Conservation (phyloP, 1,284 basidiomycete genomes). For the Cutaneotrichosporon daszewskae region DNA sequence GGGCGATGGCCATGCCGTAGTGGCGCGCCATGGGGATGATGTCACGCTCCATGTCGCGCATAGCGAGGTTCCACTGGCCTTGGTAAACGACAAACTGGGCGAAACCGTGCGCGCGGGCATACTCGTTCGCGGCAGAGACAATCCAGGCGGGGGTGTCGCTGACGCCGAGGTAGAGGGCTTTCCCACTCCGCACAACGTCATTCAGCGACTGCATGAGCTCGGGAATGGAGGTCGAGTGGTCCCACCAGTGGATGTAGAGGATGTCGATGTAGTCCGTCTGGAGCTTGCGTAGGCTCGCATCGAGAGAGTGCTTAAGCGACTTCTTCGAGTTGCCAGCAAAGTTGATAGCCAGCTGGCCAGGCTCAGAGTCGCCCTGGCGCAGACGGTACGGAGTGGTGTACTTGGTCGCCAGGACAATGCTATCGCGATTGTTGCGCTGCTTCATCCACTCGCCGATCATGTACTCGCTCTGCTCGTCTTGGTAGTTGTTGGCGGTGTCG, state of each 20-base stretch:
- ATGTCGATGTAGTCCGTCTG: conserved; percentile 50
- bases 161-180: conserved; percentile 48
- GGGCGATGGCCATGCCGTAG: conserved; percentile 48
- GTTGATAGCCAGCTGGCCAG: conserved; percentile 32
- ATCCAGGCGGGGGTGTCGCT: conserved; percentile 56
- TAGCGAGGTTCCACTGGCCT: conserved; percentile 53
- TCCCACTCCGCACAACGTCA: conserved; percentile 42
- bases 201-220: conserved; percentile 49
- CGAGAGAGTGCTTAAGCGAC: conserved; percentile 6
- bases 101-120: conserved; percentile 52
- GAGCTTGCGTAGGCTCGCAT: conserved; percentile 42
- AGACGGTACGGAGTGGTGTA: conserved; percentile 20
- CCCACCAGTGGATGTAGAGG: conserved; percentile 49
- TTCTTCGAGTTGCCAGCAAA: conserved; percentile 42
- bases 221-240: conserved; percentile 45
- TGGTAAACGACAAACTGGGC: conserved; percentile 58
- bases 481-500: conserved; percentile 45
- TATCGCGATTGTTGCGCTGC: conserved; percentile 28
- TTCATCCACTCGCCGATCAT: conserved; percentile 50
- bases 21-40: no score
- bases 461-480: conserved; percentile 39
- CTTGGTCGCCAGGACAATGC: conserved; percentile 32
- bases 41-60: conserved; percentile 56
- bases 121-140: conserved; percentile 54
- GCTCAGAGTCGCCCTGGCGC: conserved; percentile 19